Evolutionary conservation across 108 stramenopile species (phyloP), one percentile per base, ranked within the genome.

Genomic region (Seminavis robusta): DNA sequence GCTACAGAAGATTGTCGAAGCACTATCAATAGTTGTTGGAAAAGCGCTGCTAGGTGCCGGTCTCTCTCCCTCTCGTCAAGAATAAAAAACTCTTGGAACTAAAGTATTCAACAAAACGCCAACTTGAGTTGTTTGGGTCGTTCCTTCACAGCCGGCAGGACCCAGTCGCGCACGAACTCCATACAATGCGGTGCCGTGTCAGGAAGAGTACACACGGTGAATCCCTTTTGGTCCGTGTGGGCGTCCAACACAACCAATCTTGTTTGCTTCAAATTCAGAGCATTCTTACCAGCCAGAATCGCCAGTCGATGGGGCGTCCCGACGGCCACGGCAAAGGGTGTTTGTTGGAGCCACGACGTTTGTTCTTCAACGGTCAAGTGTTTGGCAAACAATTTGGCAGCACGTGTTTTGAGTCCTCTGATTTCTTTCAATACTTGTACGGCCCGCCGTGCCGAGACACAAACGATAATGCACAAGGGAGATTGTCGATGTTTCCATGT

Each of bases 311-410:
- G 81, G 6, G 91, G 91, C 1, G 91, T 93, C 8, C 91, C 86
- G 0, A 93, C 85, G 0, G 81, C 91, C 39, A 93, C 61, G 13
- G 66, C 71, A 53, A 73, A 88, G 21, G 63, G 50, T 20, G 66
- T 53, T 0, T 43, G 33, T 27, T 59, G 32, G 17, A 88, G 54
- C 54, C 83, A 48, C 13, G 66, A 65, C 9, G 61, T 60, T 47
- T 93, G 91, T 28, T 76, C 73, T 23, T 79, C 77, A 8, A 93
- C 65, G 9, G 56, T 75, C 44, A 77, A 66, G 25, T 93, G 84
- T 45, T 93, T 93, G 10, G 91, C 81, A 70, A 93, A 93, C 1
- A 93, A 55, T 52, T 93, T 93, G 9, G 84, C 87, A 3, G 69
- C 69, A 1, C 84, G 77, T 23, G 86, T 50, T 42, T 81, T 84